Base-by-base conservation (phyloP, 495 filamentous ascomycete genomes). In the Talaromyces proteolyticus region DNA sequence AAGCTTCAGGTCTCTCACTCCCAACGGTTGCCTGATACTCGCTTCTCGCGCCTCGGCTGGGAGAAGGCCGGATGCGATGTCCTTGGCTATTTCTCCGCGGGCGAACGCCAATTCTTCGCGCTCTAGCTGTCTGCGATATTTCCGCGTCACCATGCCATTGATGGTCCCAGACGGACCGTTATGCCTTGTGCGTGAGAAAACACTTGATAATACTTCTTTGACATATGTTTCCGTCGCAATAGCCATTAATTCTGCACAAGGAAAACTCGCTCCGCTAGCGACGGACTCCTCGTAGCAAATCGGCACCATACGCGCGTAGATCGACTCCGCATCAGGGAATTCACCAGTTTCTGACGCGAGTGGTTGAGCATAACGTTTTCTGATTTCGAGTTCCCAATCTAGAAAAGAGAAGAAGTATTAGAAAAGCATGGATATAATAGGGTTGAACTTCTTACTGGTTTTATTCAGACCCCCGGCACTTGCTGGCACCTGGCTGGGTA, bases 231-330 rank as follows among this genome's bases (percentile, higher is more conserved):
- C 92, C 3, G 89, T 87, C 2, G 92, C 93, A 39, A 90, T 82
- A 19, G 88, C 86, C 82, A 98, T 86, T 62, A 92, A 89, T 45
- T 88, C 84, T 5, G 91, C 82, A 26, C 88, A 88, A 22, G 88
- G 80, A 5, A 82, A 61, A 6, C 79, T 70, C 53, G 88, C 80
- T 3, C 91, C 89, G 19, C 77, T 78, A n/a, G 77, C 76, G 4
- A 98, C 79, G 0, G 91, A 93, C 53, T 88, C 79, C 66, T 96
- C 93, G 67, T 95, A 96, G 67, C 89, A 95, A 55, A 96, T 93
- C 7, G 93, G 91, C 16, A 89, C 74, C 87, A 97, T 94, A 50
- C 91, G 87, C 17, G 81, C 76, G 57, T 88, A 78, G 54, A 98
- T 88, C 22, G 82, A 85, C 45, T 82, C 77, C 8, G 79, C 67